A percentile compares a stretch with the other conserved stretches of the same genome.
Conservation (phyloP, 2,329 filamentous ascomycete species). For the Bipolaris sorokiniana region DNA sequence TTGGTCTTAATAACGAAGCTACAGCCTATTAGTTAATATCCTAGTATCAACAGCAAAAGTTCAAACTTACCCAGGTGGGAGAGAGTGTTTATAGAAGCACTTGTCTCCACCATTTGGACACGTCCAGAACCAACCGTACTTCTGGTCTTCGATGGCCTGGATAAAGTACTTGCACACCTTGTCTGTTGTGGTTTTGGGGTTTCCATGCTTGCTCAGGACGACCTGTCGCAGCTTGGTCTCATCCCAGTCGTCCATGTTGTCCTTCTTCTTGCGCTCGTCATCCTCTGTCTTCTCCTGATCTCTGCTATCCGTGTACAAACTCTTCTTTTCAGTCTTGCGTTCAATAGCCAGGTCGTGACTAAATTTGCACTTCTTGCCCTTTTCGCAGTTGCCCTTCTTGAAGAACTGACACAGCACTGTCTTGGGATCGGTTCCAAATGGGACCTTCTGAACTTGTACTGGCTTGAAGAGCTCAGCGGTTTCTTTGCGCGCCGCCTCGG, state of each 20-base stretch:
- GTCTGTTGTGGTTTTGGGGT: slow-evolving; percentile 92
- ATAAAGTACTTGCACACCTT: slow-evolving; percentile 99
- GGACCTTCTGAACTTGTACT: slow-evolving; percentile 94
- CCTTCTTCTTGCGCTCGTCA: slow-evolving; percentile 79
- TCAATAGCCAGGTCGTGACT: slow-evolving; percentile 88
- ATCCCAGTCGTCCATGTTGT: slow-evolving; percentile 96
- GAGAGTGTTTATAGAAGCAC: slow-evolving; percentile 97
- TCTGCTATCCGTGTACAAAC: slow-evolving; percentile 84
- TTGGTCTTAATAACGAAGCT: slow-evolving; percentile 98
- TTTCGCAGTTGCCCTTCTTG: slow-evolving; percentile 97
- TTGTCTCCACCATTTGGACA: slow-evolving; percentile 97
- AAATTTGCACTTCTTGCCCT: slow-evolving; percentile 95
- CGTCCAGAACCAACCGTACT: slow-evolving; percentile 99
- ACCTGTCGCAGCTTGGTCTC: slow-evolving; percentile 93
- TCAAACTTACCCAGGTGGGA: slow-evolving; percentile 83
- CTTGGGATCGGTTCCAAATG: slow-evolving; percentile 97
- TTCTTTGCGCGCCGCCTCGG: slow-evolving; percentile 83
- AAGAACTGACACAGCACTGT: slow-evolving; percentile 95
- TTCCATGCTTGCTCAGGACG: slow-evolving; percentile 94
- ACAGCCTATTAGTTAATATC: slow-evolving; percentile 19
- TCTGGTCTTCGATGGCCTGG: slow-evolving; percentile 94
- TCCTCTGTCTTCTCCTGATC: slow-evolving; percentile 73
- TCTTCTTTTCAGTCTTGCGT: slow-evolving; percentile 90
- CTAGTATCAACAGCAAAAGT: too few relatives aligned
- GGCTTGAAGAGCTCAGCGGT: slow-evolving; percentile 84